phyloP scores from a whole-genome alignment of 129 eudicot species.

The Tagetes erecta region DNA sequence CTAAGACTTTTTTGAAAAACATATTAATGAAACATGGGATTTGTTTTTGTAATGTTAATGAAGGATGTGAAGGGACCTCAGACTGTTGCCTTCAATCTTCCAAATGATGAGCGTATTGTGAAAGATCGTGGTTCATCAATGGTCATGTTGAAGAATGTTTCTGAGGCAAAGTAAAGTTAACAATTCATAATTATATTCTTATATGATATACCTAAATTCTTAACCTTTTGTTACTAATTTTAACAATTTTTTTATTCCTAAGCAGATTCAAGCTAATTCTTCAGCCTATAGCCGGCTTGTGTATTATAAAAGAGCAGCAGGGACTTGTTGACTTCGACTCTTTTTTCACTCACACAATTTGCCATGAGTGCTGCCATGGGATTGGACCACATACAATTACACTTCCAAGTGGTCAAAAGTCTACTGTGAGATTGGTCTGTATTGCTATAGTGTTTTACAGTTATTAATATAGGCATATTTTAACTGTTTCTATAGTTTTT shows the following conservation, averaged over 20 bases:
- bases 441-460: not conserved
- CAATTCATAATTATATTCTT: not conserved
- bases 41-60: conserved; percentile 10
- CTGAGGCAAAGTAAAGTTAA: conserved; percentile 81
- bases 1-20: not conserved
- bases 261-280: conserved; percentile 90
- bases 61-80: conserved; percentile 99
- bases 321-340: conserved; percentile 78
- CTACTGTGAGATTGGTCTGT: conserved; percentile 96
- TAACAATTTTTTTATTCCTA: not conserved
- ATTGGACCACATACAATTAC: conserved; percentile 93
- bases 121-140: conserved; percentile 94
- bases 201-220: not conserved
- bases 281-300: conserved; percentile 77
- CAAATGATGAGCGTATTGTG: conserved; percentile 90
- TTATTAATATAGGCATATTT: not conserved
- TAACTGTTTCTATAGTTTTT: not conserved
- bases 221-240: not conserved
- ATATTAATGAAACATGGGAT: conserved; percentile 11
- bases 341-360: conserved; percentile 89
- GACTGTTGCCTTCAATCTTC: conserved; percentile 96
- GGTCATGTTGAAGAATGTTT: conserved; percentile 96
- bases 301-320: conserved; percentile 73
- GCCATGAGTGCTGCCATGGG: conserved; percentile 98
- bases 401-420: conserved; percentile 72